Base-by-base conservation (phyloP, 257 asterid species). In the Thymus quinquecostatus region DNA sequence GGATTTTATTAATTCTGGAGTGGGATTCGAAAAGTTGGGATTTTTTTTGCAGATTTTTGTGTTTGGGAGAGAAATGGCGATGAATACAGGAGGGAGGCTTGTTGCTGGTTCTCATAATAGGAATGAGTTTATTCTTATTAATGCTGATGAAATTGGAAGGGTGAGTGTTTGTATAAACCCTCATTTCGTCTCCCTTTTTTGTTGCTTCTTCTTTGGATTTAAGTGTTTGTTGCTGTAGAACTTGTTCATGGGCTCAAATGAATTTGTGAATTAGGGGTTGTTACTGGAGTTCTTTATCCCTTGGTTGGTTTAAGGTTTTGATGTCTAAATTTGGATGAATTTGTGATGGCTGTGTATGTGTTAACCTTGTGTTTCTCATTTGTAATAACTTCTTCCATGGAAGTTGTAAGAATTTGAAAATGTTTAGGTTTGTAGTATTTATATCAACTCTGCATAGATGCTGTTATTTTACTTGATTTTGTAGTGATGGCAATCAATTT, bases 101-200 rank as follows among this genome's bases (percentile, higher is more conserved):
- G 83, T 89, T 75, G 90, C 95, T 79, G 97, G 96, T 70, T 91
- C 97, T 68, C 97, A 91, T 68, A 87, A 82, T 77, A 87, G 96
- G 71, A 91, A 91, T 72, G 96, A 87, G 76, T 86, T 91, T 82
- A 77, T 87, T 54, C 86, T 87, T 45, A 89, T 89, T 73, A 84
- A 91, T 86, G 92, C 97, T 68, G 97, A 91, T 77, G 96, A 91
- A 75, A 78, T 87, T 78, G 96, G 96, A 66, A 84, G 69, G 84
- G 97, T 87, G 64, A 72, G 68, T 77, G 51, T 57, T n/a, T 44
- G 51, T 14, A 62, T 43, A 80, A 32, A 27, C 62, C 54, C 43
- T 66, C 40, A 33, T 71, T 80, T 80, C 74, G 13, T 34, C 60
- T 41, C 68, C 30, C 63, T 28, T 36, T 49, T 38, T 21, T 60